phyloP scores from a whole-genome alignment of 352 stramenopile species.

The Pythium utonaiense region DNA sequence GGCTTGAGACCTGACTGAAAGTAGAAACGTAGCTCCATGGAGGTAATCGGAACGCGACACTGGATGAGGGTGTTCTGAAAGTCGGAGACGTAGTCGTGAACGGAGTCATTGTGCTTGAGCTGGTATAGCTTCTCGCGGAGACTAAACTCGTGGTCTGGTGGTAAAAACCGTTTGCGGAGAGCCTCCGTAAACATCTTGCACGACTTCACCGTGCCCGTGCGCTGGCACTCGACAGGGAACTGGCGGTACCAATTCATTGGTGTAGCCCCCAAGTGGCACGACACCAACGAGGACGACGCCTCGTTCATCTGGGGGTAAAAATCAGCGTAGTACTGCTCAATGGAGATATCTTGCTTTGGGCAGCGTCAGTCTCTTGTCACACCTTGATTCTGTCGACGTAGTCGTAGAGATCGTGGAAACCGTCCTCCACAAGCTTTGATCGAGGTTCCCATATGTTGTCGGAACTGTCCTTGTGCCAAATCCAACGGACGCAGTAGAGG shows the following conservation, averaged over 20 bases:
- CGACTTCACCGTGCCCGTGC: neutral
- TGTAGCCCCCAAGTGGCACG: neutral
- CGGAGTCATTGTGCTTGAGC: too few species aligned
- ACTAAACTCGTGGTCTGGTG: neutral
- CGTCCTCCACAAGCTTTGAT: too few species aligned
- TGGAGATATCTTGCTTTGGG: too few species aligned
- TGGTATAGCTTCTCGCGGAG: neutral
- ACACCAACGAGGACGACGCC: neutral
- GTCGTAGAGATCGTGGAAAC: too few species aligned
- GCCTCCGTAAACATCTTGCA: neutral
- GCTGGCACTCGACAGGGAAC: neutral
- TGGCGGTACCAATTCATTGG: neutral
- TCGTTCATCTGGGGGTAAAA: too few species aligned
- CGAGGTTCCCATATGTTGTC: too few species aligned
- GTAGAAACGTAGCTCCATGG: neutral
- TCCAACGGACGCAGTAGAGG: too few species aligned
- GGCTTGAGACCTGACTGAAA: too few species aligned
- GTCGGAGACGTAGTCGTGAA: neutral
- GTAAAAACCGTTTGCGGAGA: neutral
- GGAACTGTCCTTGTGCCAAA: too few species aligned
- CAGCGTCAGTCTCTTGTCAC: too few species aligned
- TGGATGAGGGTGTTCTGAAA: neutral
- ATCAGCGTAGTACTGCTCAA: too few species aligned
- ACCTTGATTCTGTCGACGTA: too few species aligned
- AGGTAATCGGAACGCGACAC: neutral